Conservation (phyloP, 1,139 yeast species). For the Debaryomyces coudertii region DNA sequence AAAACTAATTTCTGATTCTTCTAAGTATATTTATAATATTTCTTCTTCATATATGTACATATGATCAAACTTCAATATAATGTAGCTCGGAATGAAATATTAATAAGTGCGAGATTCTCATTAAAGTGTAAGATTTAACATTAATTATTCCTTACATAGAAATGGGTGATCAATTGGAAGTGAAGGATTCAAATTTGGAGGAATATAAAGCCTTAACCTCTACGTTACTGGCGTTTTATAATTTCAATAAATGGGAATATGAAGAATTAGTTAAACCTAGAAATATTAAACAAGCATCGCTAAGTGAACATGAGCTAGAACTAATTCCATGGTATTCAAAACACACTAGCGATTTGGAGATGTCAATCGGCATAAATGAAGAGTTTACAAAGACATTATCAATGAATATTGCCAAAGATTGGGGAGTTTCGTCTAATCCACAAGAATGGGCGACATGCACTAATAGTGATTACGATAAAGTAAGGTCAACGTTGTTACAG, state of each 20-base stretch:
- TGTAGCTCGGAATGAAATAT: no score
- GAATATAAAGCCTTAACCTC: constrained; percentile 44
- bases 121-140: not conserved
- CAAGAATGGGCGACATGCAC: constrained; percentile 50
- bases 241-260: constrained; percentile 39
- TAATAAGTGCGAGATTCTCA: not conserved
- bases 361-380: constrained; percentile 53
- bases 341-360: constrained; percentile 47
- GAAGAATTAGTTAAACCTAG: constrained; percentile 42
- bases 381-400: constrained; percentile 53
- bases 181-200: constrained; percentile 23
- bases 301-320: constrained; percentile 43
- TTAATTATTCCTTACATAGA: not conserved
- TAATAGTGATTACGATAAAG: constrained; percentile 59
- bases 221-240: constrained; percentile 41
- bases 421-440: constrained; percentile 54
- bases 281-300: constrained; percentile 28
- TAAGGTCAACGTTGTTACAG: constrained; percentile 64
- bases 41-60: no score
- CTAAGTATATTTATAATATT: no score
- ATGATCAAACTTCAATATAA: no score
- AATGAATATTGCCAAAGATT: constrained; percentile 46
- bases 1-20: no score
- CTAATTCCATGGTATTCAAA: constrained; percentile 56
- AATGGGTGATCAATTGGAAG: not conserved